Percentiles rank a stretch among this genome's conserved stretches.
Evolutionary conservation across 2,329 filamentous ascomycete genomes (phyloP).

Genomic region (Pseudodiploospora longispora): DNA sequence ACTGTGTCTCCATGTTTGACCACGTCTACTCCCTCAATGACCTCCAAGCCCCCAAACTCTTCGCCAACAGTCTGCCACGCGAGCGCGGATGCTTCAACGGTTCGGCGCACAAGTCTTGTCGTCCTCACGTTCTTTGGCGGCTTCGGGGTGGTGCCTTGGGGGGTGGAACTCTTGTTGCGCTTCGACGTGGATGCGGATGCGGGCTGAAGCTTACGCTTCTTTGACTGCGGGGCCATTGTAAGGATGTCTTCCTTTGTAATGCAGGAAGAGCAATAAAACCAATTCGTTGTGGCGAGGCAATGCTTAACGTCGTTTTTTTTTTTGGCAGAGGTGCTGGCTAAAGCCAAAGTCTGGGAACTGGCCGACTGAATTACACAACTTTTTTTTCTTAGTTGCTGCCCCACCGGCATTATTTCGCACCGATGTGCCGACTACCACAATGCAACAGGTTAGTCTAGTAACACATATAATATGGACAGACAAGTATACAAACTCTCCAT

Average conservation of each 20-base stretch:
- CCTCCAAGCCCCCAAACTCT: slow-evolving; percentile 85
- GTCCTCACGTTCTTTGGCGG: slow-evolving; percentile 12
- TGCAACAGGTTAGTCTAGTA: background rate
- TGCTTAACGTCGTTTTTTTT: too few relatives aligned
- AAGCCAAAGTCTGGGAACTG: too few relatives aligned
- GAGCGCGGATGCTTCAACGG: slow-evolving; percentile 40
- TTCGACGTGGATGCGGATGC: slow-evolving; percentile 25
- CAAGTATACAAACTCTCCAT: too few relatives aligned
- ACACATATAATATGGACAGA: background rate
- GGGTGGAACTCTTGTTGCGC: slow-evolving; percentile 24
- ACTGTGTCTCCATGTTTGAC: slow-evolving; percentile 54
- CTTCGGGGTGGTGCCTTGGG: slow-evolving; percentile 1
- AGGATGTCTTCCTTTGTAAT: too few relatives aligned
- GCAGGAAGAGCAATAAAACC: too few relatives aligned
- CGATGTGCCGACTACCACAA: slow-evolving; percentile 1
- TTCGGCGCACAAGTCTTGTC: slow-evolving; percentile 15
- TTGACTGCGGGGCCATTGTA: slow-evolving; percentile 24
- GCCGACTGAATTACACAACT: background rate
- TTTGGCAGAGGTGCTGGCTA: too few relatives aligned
- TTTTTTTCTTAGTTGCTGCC: background rate
- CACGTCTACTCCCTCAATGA: slow-evolving; percentile 87
- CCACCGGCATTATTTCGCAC: slow-evolving; percentile 4
- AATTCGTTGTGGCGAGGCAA: too few relatives aligned
- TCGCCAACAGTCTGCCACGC: slow-evolving; percentile 74
- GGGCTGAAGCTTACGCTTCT: slow-evolving; percentile 31